Percentiles rank a stretch among this genome's conserved stretches.
These are phyloP conservation scores for Alliaria petiolata DNA, from an alignment of 345 rosid species.

Conservation along the genomic window DNA sequence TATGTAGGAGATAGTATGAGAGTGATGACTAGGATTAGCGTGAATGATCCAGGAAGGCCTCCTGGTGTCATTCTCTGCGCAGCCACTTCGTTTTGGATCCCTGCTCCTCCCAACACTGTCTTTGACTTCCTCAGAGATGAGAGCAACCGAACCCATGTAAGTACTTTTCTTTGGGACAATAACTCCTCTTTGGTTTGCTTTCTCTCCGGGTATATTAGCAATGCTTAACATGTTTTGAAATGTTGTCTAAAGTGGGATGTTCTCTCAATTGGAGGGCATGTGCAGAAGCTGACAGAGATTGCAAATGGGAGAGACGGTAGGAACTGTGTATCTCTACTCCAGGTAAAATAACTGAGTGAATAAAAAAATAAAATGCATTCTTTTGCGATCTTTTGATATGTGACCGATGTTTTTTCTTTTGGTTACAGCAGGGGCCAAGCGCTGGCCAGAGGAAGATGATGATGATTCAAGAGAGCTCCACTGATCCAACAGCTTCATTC, in stretches of 20 bases:
- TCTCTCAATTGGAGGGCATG: conserved; percentile 57
- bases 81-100: conserved; percentile 94
- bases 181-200: not conserved
- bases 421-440: conserved; percentile 44
- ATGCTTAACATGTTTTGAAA: not conserved
- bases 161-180: not conserved
- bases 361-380: too few relatives aligned
- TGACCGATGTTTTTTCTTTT: not conserved
- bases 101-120: conserved; percentile 56
- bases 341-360: conserved; percentile 45
- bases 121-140: conserved; percentile 88
- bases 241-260: conserved; percentile 79
- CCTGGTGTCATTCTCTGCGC: conserved; percentile 79
- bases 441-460: conserved; percentile 51
- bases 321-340: conserved; percentile 73
- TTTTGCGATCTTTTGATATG: not conserved
- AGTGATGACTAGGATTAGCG: conserved; percentile 73
- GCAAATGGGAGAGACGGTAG: conserved; percentile 80
- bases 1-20: conserved; percentile 69
- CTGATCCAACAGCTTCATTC: conserved; percentile 47
- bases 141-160: conserved; percentile 64
- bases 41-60: conserved; percentile 83
- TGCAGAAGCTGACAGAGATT: conserved; percentile 77
- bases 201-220: not conserved
- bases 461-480: conserved; percentile 61